Evolutionary conservation across 345 rosid genomes (phyloP), one percentile per base, ranked within the genome.

Genomic region (Psidium friedrichsthalianum): DNA sequence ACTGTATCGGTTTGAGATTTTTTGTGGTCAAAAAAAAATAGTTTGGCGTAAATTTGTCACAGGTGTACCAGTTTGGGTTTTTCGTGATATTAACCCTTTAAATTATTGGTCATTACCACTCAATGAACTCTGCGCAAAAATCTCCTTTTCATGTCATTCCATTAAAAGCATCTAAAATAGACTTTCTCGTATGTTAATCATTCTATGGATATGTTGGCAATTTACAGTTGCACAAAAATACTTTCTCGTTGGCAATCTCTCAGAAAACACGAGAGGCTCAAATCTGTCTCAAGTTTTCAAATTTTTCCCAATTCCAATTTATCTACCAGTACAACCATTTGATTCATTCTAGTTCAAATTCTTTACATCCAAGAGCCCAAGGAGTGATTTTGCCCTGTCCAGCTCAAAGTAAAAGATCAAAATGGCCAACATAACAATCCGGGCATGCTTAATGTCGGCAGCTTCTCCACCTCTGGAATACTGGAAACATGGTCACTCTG

Each of bases 311-410:
- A 61, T 21, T 29, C 42, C 74, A 29, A 29, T 6, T 15, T 29
- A 27, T 29, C 40, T 27, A 6, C 42, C 5, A 16, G 22, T 54
- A 27, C 59, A 53, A 29, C 8, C 57, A 36, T 53, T 53, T 2
- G 15, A 53, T 29, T 9, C 59, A 52, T 82, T 52, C 42, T 36
- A 82, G 55, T 53, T 6, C 55, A 51, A 4, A 40, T 20, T 53
- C 57, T 40, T 53, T 52, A 18, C 84, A 29, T 22, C 10, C 84
- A 16, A 95, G 97, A 86, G 96, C 99, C 82, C 95, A 97, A 7
- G 94, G 95, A 76, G 98, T 98, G 4, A 98, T 95, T 90, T 95
- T 97, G 10, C 99, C 96, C 88, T 97, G 99, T 2, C 96, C 98
- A 64, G 96, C 96, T 97, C 97, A 51, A 95, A 94, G 93, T 95